Base-by-base conservation (phyloP, 208 protist species). In the Acanthamoeba sp. region DNA sequence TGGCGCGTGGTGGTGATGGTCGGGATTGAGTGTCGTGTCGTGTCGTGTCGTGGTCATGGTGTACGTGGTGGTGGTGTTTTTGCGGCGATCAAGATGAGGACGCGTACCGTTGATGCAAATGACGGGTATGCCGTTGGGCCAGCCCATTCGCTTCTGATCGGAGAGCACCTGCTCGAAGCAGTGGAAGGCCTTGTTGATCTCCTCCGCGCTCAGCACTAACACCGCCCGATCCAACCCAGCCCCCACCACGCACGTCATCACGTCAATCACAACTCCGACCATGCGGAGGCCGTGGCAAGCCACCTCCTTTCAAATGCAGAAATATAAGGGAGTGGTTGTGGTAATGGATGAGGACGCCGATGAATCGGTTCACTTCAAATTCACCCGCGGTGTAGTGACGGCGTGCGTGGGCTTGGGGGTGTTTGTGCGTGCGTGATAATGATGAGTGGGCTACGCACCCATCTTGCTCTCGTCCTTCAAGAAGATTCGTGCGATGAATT, bases 41-140 rank as follows among this genome's bases (percentile, higher is more conserved):
- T n/a, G n/a, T n/a, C n/a, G n/a, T n/a, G n/a, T n/a, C n/a, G n/a
- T n/a, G n/a, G n/a, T n/a, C 45, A 14, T 14, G 45, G 5, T 50
- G 45, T 50, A 14, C 45, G 45, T 9, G 7, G 27, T n/a, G 29
- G 1, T 6, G 12, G 12, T 82, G 14, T 10, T 2, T 42, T 2
- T 80, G 71, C n/a, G 24, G 36, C 9, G 55, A 34, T 16, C 18
- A 55, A 32, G n/a, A 32, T 62, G n/a, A 40, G 20, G 27, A 14
- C 1, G 27, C 22, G 34, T 9, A 90, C 82, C 82, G 24, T 90
- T 90, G 24, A 90, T 90, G 82, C 82, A 90, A 66, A 90, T 59
- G 18, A 90, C 52, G 38, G 82, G 82, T 40, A 90, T 90, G 82
- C 82, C 82, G 14, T 90, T 90, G n/a, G 82, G 45, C 82, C 82